Conservation (phyloP, 768 basidiomycete genomes). For the Imleria badia region DNA sequence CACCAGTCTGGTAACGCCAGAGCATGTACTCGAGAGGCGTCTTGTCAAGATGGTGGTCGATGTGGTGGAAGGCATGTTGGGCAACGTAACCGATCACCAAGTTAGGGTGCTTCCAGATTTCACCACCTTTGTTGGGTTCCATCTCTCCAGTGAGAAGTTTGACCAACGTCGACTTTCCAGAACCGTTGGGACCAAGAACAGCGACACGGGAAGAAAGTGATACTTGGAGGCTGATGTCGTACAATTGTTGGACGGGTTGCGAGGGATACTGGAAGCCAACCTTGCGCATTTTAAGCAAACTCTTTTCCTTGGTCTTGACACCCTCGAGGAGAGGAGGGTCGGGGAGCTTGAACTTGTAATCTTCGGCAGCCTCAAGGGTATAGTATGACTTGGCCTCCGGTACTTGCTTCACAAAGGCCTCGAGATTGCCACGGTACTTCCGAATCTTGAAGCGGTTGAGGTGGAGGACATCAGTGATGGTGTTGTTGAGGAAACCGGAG, state of each 20-base stretch:
- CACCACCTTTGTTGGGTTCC: conserved; percentile 95
- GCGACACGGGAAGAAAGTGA: conserved; percentile 98
- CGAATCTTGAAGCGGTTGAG: conserved; percentile 98
- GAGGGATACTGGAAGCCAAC: conserved; percentile 97
- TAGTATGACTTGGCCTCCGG: conserved; percentile 99
- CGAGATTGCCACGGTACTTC: conserved; percentile 93
- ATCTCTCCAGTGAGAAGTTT: conserved; percentile 96
- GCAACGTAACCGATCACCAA: conserved; percentile 99
- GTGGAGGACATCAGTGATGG: conserved; percentile 96
- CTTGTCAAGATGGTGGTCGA: conserved; percentile 97
- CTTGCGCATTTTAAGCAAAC: conserved; percentile 94
- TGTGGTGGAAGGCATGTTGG: conserved; percentile 99
- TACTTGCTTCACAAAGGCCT: conserved; percentile 89
- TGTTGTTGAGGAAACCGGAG: conserved; percentile 96
- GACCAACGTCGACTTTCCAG: conserved; percentile 96
- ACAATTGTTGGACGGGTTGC: conserved; percentile 82
- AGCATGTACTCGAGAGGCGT: conserved; percentile 99
- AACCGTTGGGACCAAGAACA: conserved; percentile 97
- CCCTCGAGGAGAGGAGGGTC: conserved; percentile 96
- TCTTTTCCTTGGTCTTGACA: conserved; percentile 99
- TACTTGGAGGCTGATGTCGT: conserved; percentile 94
- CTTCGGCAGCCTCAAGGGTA: conserved; percentile 91
- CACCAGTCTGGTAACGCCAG: conserved; percentile 99
- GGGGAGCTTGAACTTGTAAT: conserved; percentile 98
- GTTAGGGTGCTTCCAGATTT: conserved; percentile 99